phyloP scores from a whole-genome alignment of 805 yeast genomes.

The Metschnikowia santaceciliae region DNA sequence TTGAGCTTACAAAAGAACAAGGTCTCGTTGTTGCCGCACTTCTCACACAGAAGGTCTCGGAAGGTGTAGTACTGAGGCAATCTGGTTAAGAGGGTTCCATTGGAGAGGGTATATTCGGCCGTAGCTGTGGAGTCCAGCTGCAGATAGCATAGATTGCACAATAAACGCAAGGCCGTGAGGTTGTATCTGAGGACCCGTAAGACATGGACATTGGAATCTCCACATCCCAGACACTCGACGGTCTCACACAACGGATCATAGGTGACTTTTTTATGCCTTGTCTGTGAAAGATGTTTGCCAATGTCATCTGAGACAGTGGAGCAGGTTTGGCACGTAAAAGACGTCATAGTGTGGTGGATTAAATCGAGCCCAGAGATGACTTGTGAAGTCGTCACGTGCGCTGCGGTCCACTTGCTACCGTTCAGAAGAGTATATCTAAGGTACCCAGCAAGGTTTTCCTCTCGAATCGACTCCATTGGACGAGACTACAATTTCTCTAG shows the following conservation, averaged over 20 bases:
- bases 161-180: conserved; percentile 49
- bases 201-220: conserved; percentile 50
- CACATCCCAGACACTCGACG: conserved; percentile 55
- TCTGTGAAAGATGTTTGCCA: conserved; percentile 48
- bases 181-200: conserved; percentile 50
- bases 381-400: background rate
- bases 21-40: conserved; percentile 37
- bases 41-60: conserved; percentile 47
- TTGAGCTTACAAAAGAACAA: conserved; percentile 30
- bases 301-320: conserved; percentile 31
- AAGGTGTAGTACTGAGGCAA: conserved; percentile 45
- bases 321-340: conserved; percentile 47
- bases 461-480: no score
- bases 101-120: conserved; percentile 47
- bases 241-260: conserved; percentile 35
- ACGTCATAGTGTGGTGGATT: background rate
- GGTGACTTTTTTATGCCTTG: conserved; percentile 46
- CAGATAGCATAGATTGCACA: conserved; percentile 44
- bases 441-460: no score
- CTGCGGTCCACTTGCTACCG: background rate
- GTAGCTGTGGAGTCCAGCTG: conserved; percentile 36
- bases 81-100: conserved; percentile 52
- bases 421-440: no score
- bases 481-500: no score
- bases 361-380: background rate